Conservation (phyloP, 73 alveolate genomes). For the Paramecium caudatum region DNA sequence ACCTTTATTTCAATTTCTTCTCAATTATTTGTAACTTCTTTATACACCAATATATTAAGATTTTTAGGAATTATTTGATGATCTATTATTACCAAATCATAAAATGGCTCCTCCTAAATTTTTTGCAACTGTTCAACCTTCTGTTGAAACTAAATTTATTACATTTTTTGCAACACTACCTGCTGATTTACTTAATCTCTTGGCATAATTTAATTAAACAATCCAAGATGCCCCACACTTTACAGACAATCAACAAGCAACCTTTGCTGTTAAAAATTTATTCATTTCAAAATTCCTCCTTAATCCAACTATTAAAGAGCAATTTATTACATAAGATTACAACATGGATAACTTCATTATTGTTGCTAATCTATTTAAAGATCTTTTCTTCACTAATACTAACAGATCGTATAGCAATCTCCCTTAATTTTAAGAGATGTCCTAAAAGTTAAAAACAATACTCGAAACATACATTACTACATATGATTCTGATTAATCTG, state of each 20-base stretch:
- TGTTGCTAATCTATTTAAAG: constrained; percentile 50
- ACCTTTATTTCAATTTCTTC: constrained; percentile 62
- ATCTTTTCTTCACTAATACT: constrained; percentile 33
- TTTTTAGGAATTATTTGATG: constrained; percentile 60
- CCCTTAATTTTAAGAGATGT: constrained; percentile 58
- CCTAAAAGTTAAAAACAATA: background rate
- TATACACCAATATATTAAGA: constrained; percentile 60
- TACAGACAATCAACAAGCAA: background rate
- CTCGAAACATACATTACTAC: constrained; percentile 42
- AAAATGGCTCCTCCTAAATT: constrained; percentile 67
- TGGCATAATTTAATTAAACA: constrained; percentile 22
- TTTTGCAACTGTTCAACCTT: background rate
- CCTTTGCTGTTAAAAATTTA: background rate
- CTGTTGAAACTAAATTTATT: constrained; percentile 20
- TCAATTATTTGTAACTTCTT: constrained; percentile 62
- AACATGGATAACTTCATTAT: constrained; percentile 53
- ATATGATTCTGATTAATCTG: background rate
- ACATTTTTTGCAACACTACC: constrained; percentile 11
- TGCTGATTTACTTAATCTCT: constrained; percentile 8
- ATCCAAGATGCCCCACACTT: constrained; percentile 55
- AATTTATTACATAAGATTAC: constrained; percentile 7
- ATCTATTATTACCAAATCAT: constrained; percentile 6
- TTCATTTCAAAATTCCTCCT: background rate
- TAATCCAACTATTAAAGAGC: constrained; percentile 27
- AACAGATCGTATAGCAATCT: constrained; percentile 64